Percentiles rank a stretch among this genome's conserved stretches.
Evolutionary conservation across 2,329 filamentous ascomycete genomes (phyloP).

Genomic region (Colletotrichum lupini): DNA sequence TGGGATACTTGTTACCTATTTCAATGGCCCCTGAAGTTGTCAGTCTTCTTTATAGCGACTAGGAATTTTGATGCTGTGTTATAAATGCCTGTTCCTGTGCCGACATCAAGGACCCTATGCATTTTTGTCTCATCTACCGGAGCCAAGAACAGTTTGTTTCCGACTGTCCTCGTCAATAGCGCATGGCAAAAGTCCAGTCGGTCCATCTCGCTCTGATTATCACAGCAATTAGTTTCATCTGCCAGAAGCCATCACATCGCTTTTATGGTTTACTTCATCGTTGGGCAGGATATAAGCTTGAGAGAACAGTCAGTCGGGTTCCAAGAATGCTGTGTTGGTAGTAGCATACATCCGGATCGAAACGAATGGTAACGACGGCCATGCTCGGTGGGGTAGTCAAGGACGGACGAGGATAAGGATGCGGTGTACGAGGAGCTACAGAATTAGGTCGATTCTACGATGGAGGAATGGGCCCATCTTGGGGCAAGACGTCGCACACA

Average conservation of each 20-base stretch:
- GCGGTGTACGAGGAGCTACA: constrained; percentile 3
- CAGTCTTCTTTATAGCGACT: too few relatives aligned
- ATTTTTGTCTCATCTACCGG: constrained; percentile 44
- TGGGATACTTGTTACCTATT: constrained; percentile 47
- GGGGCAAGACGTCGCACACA: background rate
- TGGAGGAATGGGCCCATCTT: background rate
- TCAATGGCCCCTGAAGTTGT: constrained; percentile 48
- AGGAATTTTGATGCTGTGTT: background rate
- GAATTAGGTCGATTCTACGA: background rate
- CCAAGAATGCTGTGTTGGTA: background rate
- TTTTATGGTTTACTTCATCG: constrained; percentile 41
- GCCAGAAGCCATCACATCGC: too few relatives aligned
- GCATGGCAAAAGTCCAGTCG: constrained; percentile 21
- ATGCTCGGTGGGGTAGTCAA: constrained; percentile 28
- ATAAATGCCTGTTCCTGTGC: constrained; percentile 57
- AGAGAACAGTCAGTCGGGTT: background rate
- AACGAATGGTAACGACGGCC: constrained; percentile 32
- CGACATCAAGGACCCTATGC: constrained; percentile 53
- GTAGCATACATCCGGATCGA: constrained; percentile 9
- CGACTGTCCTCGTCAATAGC: constrained; percentile 1
- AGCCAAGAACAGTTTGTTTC: constrained; percentile 27
- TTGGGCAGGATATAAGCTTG: constrained; percentile 48
- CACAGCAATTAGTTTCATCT: too few relatives aligned
- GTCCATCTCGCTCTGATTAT: constrained; percentile 10
- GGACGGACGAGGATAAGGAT: constrained; percentile 13